Evolutionary conservation across 2,329 filamentous ascomycete species (phyloP), one percentile per base, ranked within the genome.

Genomic region (Pseudocercospora cruenta): DNA sequence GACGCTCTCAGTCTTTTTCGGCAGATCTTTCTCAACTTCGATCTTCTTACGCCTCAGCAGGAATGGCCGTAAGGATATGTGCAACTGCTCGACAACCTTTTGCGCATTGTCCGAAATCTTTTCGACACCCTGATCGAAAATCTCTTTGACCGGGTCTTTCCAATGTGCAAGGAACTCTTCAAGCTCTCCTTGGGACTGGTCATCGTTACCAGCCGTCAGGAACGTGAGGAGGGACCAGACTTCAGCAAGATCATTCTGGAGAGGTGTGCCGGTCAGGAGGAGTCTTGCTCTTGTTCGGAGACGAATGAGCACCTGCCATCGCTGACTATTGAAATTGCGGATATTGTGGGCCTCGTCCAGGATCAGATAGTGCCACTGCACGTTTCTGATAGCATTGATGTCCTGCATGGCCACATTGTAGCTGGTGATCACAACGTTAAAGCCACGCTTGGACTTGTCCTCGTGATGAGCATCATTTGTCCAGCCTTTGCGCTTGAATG

Each of bases 11-110:
- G 97, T 97, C 78, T 99, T 99, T 67, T 88, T 94, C 0, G 96
- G 95, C 92, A 99, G 97, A 77, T 99, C 95, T 81, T 98, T 97
- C 81, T 99, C 96, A 5, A 99, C 95, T 75, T 99, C 95, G 53
- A 93, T 91, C 80, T 99, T 99, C 64, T 99, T 82, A 63, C 95
- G 89, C 60, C 95, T 90, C 6, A 99, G 85, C 10, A 99, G 86
- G 75, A 97, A 98, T 0, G 95, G 95, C 1, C 96, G 89, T 9
- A 99, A 84, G 22, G 98, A 93, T 71, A 96, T 93, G 81, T 99
- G 96, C 4, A 99, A 86, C 77, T 98, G 96, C 54, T 89, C 89
- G 70, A 99, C 96, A 71, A 97, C 94, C 64, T 90, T 91, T 72
- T 93, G 91, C 12, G 94, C 93, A 78, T 99, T 94, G 10, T 96